phyloP scores from a whole-genome alignment of 257 asterid species.

The Eustoma russellianum region DNA sequence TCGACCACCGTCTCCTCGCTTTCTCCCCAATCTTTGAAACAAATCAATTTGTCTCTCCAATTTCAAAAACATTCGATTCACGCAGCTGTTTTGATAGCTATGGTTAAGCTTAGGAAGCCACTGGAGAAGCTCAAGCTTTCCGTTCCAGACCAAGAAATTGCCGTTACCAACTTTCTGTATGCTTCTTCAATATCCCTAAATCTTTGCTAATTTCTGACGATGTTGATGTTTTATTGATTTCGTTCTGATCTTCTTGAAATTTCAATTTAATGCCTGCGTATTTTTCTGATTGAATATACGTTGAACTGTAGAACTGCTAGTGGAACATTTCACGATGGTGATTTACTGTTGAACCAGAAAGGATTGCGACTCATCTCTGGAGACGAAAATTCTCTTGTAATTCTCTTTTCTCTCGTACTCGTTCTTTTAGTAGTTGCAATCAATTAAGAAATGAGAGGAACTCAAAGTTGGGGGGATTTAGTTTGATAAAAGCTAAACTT shows the following conservation, averaged over 20 bases:
- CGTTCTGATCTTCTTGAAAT: background rate
- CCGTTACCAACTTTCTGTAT: conserved; percentile 74
- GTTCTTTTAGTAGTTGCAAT: too few species aligned
- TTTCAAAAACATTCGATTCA: conserved; percentile 1
- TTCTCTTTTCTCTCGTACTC: conserved; percentile 4
- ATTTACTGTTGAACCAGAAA: conserved; percentile 64
- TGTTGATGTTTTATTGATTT: background rate
- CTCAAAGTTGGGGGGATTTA: background rate
- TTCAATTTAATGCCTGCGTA: background rate
- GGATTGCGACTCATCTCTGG: conserved; percentile 75
- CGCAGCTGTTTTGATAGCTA: background rate
- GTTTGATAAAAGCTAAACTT: too few species aligned
- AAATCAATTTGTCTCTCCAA: background rate
- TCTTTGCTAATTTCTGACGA: too few species aligned
- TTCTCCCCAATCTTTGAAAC: background rate
- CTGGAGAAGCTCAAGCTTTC: conserved; percentile 83
- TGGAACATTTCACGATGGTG: conserved; percentile 95
- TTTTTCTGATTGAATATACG: background rate
- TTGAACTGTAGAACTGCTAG: conserved; percentile 71
- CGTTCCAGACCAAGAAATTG: conserved; percentile 68
- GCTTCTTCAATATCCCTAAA: background rate
- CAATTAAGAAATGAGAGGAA: background rate
- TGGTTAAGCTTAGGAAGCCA: conserved; percentile 60
- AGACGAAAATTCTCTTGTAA: conserved; percentile 52
- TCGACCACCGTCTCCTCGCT: background rate